phyloP scores from a whole-genome alignment of 2,329 filamentous ascomycete genomes.

The Furcasterigmium sp. region DNA sequence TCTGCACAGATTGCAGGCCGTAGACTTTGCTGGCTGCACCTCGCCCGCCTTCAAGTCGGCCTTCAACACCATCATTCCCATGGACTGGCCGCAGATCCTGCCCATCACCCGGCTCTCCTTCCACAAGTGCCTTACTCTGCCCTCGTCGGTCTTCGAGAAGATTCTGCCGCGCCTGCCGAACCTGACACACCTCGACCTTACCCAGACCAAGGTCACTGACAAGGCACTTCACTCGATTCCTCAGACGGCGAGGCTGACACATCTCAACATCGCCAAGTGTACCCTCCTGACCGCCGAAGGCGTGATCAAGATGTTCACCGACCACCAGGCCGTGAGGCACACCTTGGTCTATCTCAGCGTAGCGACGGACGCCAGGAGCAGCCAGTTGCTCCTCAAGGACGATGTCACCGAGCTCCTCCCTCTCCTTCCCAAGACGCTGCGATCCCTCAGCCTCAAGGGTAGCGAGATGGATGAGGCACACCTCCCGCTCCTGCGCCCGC shows the following conservation, averaged over 20 bases:
- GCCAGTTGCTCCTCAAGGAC: conserved; percentile 62
- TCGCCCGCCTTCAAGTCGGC: conserved; percentile 61
- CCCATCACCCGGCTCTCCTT: conserved; percentile 65
- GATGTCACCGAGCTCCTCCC: conserved; percentile 63
- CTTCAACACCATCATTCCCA: conserved; percentile 50
- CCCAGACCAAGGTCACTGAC: conserved; percentile 71
- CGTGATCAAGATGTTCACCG: conserved; percentile 65
- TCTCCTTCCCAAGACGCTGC: conserved; percentile 59
- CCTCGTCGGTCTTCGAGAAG: conserved; percentile 60
- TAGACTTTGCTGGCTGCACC: conserved; percentile 76
- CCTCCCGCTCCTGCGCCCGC: conserved; percentile 54
- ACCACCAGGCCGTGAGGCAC: conserved; percentile 62
- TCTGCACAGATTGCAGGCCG: conserved; percentile 56
- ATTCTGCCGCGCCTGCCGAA: conserved; percentile 65
- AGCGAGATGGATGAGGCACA: conserved; percentile 64
- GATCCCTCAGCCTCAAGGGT: conserved; percentile 71
- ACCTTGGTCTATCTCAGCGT: conserved; percentile 68
- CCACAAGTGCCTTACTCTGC: conserved; percentile 72
- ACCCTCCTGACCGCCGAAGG: conserved; percentile 59
- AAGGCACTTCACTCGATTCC: conserved; percentile 66
- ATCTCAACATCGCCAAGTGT: conserved; percentile 75
- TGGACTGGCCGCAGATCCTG: conserved; percentile 49
- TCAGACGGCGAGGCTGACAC: conserved; percentile 64
- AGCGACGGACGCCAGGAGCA: conserved; percentile 64
- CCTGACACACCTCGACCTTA: conserved; percentile 75